A percentile compares a stretch with the other conserved stretches of the same genome.
Evolutionary conservation across 73 alveolate genomes (phyloP).

Genomic region (Tetrahymena elliotti): DNA sequence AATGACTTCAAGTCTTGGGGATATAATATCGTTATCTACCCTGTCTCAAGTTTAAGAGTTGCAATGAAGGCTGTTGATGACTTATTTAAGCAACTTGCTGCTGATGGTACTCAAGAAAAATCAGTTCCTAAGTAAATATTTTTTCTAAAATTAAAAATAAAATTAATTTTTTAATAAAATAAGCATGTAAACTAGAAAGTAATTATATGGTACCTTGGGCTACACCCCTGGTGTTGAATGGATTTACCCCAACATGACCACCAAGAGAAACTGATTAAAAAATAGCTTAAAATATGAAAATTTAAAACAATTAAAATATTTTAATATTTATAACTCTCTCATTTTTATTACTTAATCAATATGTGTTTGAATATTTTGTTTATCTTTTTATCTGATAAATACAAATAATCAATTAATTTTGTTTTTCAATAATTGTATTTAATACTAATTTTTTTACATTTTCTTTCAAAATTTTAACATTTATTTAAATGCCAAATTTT

Average conservation of each 20-base stretch:
- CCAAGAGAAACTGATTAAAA: neutral
- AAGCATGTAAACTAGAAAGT: constrained; percentile 66
- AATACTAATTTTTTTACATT: no score
- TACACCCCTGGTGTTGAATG: constrained; percentile 64
- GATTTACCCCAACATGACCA: constrained; percentile 48
- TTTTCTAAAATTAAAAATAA: constrained; percentile 7
- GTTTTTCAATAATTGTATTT: no score
- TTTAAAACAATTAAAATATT: no score
- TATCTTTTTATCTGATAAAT: neutral
- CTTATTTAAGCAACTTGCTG: constrained; percentile 41
- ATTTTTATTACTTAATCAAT: no score
- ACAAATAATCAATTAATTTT: no score
- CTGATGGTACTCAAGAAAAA: constrained; percentile 39
- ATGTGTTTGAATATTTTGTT: neutral
- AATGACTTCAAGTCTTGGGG: constrained; percentile 54
- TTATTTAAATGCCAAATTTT: no score
- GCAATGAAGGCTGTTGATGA: constrained; percentile 79
- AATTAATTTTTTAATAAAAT: neutral
- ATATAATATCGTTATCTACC: constrained; percentile 81
- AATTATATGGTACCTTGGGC: constrained; percentile 39
- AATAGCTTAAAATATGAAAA: no score
- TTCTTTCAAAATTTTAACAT: no score
- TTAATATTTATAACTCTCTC: neutral
- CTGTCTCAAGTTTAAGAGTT: constrained; percentile 85
- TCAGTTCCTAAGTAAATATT: constrained; percentile 40